Evolutionary conservation across 2,329 filamentous ascomycete species (phyloP).

Genomic region (Trichoderma asperellum): DNA sequence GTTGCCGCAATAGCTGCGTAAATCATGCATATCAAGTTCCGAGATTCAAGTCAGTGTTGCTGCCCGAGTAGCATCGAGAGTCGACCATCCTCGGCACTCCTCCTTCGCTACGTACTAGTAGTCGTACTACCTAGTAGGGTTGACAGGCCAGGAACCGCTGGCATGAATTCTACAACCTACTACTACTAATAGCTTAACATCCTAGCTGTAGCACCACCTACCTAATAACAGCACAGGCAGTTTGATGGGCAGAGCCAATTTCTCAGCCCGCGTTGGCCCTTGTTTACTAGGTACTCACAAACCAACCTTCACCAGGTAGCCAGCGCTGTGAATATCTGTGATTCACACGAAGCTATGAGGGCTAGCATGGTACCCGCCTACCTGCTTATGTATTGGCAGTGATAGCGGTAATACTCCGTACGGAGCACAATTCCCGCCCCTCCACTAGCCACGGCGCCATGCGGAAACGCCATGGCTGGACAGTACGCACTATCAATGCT

Average conservation of each 20-base stretch:
- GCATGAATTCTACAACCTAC: neutral
- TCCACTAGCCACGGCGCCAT: neutral
- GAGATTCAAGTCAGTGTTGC: constrained; percentile 2
- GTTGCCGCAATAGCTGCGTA: neutral
- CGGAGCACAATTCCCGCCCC: neutral
- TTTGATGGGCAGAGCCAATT: constrained; percentile 9
- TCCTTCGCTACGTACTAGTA: constrained; percentile 2
- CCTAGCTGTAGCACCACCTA: neutral
- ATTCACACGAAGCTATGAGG: neutral
- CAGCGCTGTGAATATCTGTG: neutral
- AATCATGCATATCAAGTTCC: constrained; percentile 2
- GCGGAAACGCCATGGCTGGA: neutral
- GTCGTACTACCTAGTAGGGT: neutral
- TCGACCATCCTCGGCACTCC: constrained; percentile 19
- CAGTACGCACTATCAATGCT: neutral
- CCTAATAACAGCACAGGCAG: neutral
- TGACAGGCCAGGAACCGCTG: neutral
- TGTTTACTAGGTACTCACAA: neutral
- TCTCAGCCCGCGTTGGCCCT: constrained; percentile 9
- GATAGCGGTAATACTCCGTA: neutral
- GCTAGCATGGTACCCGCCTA: neutral
- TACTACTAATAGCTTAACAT: neutral
- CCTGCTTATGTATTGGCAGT: neutral
- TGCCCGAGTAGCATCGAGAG: constrained; percentile 26
- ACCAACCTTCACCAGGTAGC: neutral